Conservation (phyloP, 2,329 filamentous ascomycete species). For the Trichoderma sp. region DNA sequence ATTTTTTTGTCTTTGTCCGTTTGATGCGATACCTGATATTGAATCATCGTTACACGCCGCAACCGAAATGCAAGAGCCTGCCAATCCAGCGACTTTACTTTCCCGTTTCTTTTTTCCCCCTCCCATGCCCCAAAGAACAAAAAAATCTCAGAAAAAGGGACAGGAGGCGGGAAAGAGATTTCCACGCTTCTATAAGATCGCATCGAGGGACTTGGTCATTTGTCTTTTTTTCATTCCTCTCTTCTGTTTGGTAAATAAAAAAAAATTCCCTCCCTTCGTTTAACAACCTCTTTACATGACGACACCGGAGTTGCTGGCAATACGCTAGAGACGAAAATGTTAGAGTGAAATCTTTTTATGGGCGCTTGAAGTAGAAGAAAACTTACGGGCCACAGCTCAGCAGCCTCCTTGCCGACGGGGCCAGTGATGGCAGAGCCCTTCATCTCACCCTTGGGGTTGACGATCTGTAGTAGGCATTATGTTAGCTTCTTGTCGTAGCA, state of each 20-base stretch:
- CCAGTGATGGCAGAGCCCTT: conserved; percentile 99
- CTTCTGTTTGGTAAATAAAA: neutral
- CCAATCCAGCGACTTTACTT: conserved; percentile 42
- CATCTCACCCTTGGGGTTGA: conserved; percentile 99
- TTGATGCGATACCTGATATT: conserved; percentile 51
- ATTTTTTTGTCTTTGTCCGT: conserved; percentile 39
- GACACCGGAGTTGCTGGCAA: conserved; percentile 99
- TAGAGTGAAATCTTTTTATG: neutral
- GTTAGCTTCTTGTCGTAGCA: conserved; percentile 35
- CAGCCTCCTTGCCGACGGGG: conserved; percentile 98
- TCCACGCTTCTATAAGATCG: conserved; percentile 34
- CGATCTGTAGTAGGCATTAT: conserved; percentile 61
- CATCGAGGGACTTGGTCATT: conserved; percentile 33
- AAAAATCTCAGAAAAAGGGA: conserved; percentile 17
- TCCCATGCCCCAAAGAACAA: conserved; percentile 1
- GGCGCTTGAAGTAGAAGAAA: neutral
- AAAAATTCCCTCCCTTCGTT: conserved; percentile 13
- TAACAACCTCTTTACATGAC: conserved; percentile 78
- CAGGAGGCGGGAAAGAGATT: conserved; percentile 11
- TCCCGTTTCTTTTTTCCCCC: conserved; percentile 23
- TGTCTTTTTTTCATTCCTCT: conserved; percentile 26
- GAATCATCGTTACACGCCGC: conserved; percentile 52
- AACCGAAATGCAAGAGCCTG: conserved; percentile 52
- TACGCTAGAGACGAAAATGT: conserved; percentile 62
- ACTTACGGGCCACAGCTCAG: conserved; percentile 97